Conservation (phyloP, 805 yeast genomes). For the Candida odintsovae region DNA sequence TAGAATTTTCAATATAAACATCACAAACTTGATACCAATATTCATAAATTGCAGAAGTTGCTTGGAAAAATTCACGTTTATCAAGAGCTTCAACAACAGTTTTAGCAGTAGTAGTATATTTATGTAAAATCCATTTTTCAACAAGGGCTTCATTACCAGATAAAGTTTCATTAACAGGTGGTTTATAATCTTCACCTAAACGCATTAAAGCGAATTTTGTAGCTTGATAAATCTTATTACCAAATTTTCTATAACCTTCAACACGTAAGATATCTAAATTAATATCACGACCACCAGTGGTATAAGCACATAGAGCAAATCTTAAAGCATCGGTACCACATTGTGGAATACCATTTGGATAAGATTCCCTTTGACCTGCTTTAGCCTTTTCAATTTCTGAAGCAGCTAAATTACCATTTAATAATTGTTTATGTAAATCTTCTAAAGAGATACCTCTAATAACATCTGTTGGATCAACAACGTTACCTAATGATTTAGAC, state of each 20-base stretch:
- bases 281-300: conserved; percentile 98
- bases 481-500: conserved; percentile 98
- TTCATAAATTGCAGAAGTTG: conserved; percentile 83
- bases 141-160: conserved; percentile 85
- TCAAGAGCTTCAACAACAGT: conserved; percentile 63
- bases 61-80: conserved; percentile 79
- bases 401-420: conserved; percentile 81
- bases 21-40: conserved; percentile 97
- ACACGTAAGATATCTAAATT: conserved; percentile 94
- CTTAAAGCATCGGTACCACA: conserved; percentile 99
- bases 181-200: conserved; percentile 81
- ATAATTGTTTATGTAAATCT: conserved; percentile 70
- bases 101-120: conserved; percentile 65
- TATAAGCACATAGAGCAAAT: conserved; percentile 96
- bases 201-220: conserved; percentile 94
- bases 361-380: conserved; percentile 80
- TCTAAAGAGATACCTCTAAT: conserved; percentile 81
- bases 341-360: conserved; percentile 97
- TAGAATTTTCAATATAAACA: conserved; percentile 96
- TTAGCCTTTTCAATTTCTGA: conserved; percentile 82
- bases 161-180: conserved; percentile 59
- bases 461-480: conserved; percentile 92
- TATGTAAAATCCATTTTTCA: conserved; percentile 94
- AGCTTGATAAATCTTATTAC: conserved; percentile 98
- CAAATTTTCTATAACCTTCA: conserved; percentile 98